A percentile compares a stretch with the other conserved stretches of the same genome.
Evolutionary conservation across 2,329 filamentous ascomycete genomes (phyloP).

Genomic region (Scedosporium boydii): DNA sequence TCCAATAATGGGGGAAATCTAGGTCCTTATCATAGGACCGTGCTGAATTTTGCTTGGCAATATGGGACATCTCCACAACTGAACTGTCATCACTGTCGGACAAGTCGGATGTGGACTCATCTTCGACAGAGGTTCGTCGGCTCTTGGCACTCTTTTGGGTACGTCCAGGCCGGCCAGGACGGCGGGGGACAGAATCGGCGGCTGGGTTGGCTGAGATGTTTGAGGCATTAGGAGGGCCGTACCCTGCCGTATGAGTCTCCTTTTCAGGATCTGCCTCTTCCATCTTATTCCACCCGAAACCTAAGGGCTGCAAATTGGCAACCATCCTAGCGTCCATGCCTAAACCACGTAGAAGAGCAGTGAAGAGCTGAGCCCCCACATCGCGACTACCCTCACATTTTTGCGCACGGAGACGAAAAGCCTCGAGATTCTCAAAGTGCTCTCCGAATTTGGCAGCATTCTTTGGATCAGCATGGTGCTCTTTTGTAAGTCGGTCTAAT

Average conservation of each 20-base stretch:
- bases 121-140: neutral
- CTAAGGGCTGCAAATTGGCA: constrained; percentile 73
- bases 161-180: neutral
- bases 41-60: constrained; percentile 14
- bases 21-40: constrained; percentile 62
- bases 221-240: neutral
- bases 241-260: constrained; percentile 13
- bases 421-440: constrained; percentile 53
- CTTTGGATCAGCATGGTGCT: constrained; percentile 53
- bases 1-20: constrained; percentile 85
- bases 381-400: constrained; percentile 74
- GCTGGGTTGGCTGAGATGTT: neutral
- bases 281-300: constrained; percentile 81
- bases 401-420: constrained; percentile 60
- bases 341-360: constrained; percentile 69
- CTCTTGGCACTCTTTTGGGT: neutral
- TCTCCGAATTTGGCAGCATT: constrained; percentile 67
- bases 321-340: constrained; percentile 78
- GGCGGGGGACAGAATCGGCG: neutral
- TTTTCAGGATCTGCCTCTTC: constrained; percentile 62
- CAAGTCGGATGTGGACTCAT: constrained; percentile 20
- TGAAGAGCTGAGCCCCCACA: constrained; percentile 82
- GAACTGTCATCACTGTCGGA: constrained; percentile 50
- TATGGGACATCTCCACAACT: constrained; percentile 34
- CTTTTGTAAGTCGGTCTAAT: constrained; percentile 64